Conservation (phyloP, 495 filamentous ascomycete species). For the Aspergillus mulundensis region DNA sequence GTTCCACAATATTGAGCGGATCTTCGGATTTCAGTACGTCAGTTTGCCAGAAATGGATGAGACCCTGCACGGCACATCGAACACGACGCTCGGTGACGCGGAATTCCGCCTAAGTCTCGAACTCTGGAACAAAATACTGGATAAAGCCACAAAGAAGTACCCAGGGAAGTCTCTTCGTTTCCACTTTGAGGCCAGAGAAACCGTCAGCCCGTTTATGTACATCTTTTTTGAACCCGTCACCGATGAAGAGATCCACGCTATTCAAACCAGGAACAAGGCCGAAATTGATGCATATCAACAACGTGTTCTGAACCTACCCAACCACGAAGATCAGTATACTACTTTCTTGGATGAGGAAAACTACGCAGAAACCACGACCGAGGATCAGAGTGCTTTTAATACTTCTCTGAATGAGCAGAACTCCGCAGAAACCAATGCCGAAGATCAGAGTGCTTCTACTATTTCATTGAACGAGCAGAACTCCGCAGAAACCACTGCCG, state of each 20-base stretch:
- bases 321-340: slow-evolving; percentile 5
- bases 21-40: slow-evolving; percentile 98
- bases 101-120: slow-evolving; percentile 80
- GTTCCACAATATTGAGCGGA: slow-evolving; percentile 88
- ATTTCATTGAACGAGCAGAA: neutral
- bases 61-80: slow-evolving; percentile 68
- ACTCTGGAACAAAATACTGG: slow-evolving; percentile 70
- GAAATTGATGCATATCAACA: slow-evolving; percentile 66
- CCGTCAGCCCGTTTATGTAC: slow-evolving; percentile 67
- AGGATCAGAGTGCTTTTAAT: too few relatives aligned
- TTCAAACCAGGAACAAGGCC: slow-evolving; percentile 62
- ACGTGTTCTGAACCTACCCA: slow-evolving; percentile 41
- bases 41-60: slow-evolving; percentile 81
- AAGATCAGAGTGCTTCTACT: neutral
- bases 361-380: neutral
- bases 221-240: slow-evolving; percentile 84
- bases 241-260: slow-evolving; percentile 61
- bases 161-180: slow-evolving; percentile 70
- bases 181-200: slow-evolving; percentile 76
- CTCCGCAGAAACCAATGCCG: too few relatives aligned
- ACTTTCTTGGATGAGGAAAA: neutral
- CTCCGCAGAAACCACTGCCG: neutral
- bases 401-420: neutral
- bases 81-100: slow-evolving; percentile 67
- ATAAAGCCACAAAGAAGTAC: slow-evolving; percentile 69